Conservation (phyloP, 208 protist species). For the Leishmania turanica region DNA sequence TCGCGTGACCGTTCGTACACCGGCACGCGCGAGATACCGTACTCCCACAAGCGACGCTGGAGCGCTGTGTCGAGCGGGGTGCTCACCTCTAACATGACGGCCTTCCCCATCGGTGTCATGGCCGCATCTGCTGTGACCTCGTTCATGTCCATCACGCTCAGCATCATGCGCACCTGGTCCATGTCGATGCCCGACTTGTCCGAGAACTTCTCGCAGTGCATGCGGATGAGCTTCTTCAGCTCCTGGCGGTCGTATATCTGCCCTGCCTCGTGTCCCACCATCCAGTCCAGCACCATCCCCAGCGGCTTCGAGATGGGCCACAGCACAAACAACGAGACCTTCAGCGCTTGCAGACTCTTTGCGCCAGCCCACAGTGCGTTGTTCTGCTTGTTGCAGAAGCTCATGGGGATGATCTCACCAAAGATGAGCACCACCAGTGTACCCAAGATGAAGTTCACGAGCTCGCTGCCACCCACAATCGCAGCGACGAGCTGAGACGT, state of each 20-base stretch:
- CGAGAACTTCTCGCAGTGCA: slow-evolving; percentile 82
- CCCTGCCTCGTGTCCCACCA: slow-evolving; percentile 71
- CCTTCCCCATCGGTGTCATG: slow-evolving; percentile 66
- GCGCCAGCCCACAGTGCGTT: slow-evolving; percentile 65
- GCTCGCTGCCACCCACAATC: slow-evolving; percentile 53
- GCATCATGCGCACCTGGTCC: slow-evolving; percentile 78
- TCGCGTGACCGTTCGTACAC: slow-evolving; percentile 44
- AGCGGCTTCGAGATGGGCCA: slow-evolving; percentile 78
- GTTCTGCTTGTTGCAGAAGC: slow-evolving; percentile 73
- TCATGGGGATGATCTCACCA: slow-evolving; percentile 83
- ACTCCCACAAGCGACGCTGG: slow-evolving; percentile 64
- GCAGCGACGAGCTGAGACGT: slow-evolving; percentile 84
- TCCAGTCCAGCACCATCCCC: slow-evolving; percentile 71
- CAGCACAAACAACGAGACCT: slow-evolving; percentile 65
- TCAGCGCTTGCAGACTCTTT: slow-evolving; percentile 57
- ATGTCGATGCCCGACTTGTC: slow-evolving; percentile 64
- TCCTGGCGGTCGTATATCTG: slow-evolving; percentile 82
- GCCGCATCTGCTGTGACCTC: slow-evolving; percentile 45
- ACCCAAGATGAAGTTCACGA: slow-evolving; percentile 75
- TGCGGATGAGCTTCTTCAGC: slow-evolving; percentile 69
- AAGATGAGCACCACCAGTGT: slow-evolving; percentile 76
- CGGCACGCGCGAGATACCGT: slow-evolving; percentile 75
- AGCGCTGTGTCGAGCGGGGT: slow-evolving; percentile 42
- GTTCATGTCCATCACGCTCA: slow-evolving; percentile 72
- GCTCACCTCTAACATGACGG: slow-evolving; percentile 53